phyloP scores from a whole-genome alignment of 2,329 filamentous ascomycete genomes.

The Beauveria varroae region DNA sequence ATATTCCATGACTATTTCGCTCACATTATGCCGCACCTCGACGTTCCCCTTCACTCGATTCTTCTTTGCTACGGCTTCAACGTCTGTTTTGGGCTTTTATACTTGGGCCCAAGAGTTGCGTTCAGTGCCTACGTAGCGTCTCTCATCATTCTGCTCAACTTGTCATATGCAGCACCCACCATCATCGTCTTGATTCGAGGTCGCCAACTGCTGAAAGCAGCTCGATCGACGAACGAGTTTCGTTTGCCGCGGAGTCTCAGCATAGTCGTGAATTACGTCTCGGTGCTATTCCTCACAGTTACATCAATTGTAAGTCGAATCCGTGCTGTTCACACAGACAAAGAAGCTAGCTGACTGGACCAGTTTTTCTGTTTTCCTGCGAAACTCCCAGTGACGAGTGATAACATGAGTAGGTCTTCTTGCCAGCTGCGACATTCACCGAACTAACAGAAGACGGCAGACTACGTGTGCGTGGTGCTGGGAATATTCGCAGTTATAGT shows the following conservation, averaged over 20 bases:
- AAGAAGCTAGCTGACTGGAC: not conserved
- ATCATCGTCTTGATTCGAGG: conserved; percentile 30
- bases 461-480: conserved; percentile 30
- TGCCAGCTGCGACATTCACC: not conserved
- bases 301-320: conserved; percentile 26
- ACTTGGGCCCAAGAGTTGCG: conserved; percentile 37
- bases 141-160: conserved; percentile 37
- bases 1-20: conserved; percentile 28
- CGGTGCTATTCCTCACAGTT: conserved; percentile 29
- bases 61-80: conserved; percentile 35
- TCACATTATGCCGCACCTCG: conserved; percentile 27
- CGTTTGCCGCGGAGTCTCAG: conserved; percentile 22
- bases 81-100: conserved; percentile 37
- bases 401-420: conserved; percentile 23
- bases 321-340: not conserved
- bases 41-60: conserved; percentile 36
- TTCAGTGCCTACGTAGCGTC: conserved; percentile 39
- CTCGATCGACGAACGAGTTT: conserved; percentile 20
- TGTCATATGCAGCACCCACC: conserved; percentile 37
- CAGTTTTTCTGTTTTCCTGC: conserved; percentile 27
- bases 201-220: conserved; percentile 22
- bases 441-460: conserved; percentile 14
- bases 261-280: conserved; percentile 23
- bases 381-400: conserved; percentile 20
- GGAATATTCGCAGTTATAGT: conserved; percentile 23